These are phyloP conservation scores for Fusarium sp. DNA, from an alignment of 2,329 filamentous ascomycete genomes.

Conservation along the genomic window DNA sequence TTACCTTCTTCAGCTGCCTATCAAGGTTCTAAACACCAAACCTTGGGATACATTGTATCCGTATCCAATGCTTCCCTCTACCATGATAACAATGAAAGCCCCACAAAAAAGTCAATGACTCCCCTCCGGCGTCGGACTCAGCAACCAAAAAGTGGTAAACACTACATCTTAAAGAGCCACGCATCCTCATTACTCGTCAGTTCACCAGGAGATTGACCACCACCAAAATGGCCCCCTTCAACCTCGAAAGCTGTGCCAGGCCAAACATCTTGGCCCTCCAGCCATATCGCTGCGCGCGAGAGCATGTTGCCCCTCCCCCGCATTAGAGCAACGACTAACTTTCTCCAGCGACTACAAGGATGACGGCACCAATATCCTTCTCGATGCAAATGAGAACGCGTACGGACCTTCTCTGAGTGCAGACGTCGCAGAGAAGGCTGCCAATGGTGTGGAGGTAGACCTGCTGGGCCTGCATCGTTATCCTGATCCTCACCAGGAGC, in stretches of 20 bases:
- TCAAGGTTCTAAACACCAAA: constrained; percentile 1
- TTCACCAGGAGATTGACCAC: neutral
- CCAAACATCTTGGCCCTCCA: constrained; percentile 80
- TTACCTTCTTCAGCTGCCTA: neutral
- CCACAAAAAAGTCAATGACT: constrained; percentile 42
- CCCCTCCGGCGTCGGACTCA: constrained; percentile 41
- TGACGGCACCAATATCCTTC: constrained; percentile 92
- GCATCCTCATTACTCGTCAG: neutral
- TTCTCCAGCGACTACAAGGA: constrained; percentile 92
- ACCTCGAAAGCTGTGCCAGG: constrained; percentile 78
- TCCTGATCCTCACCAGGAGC: constrained; percentile 92
- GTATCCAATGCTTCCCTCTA: neutral
- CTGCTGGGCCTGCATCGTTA: constrained; percentile 90
- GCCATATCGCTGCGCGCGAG: constrained; percentile 83
- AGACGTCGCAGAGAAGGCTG: constrained; percentile 50
- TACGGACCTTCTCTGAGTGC: constrained; percentile 81
- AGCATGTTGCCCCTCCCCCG: constrained; percentile 64
- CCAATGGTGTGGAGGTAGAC: constrained; percentile 65
- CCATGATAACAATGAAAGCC: constrained; percentile 2
- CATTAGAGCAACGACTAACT: constrained; percentile 33
- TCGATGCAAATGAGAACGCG: constrained; percentile 98
- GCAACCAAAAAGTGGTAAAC: constrained; percentile 12
- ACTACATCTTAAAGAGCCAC: constrained; percentile 20
- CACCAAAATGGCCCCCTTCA: constrained; percentile 69
- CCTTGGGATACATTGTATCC: neutral